Conservation (phyloP, 2,329 filamentous ascomycete species). For the Sporothrix dimorphospora region DNA sequence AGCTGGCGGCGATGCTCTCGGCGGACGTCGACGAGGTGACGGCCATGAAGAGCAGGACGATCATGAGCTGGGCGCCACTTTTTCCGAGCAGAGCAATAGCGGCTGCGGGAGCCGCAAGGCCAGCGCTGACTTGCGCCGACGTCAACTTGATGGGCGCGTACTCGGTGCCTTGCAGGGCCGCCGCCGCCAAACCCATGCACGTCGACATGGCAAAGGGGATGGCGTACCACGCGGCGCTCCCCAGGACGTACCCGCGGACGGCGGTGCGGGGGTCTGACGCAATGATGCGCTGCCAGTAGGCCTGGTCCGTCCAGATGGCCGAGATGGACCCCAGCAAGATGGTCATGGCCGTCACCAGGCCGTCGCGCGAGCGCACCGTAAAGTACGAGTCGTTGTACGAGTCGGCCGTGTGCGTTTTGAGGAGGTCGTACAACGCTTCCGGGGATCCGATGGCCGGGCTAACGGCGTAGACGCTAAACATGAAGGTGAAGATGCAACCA, state of each 20-base stretch:
- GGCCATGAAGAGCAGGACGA: background rate
- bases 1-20: background rate
- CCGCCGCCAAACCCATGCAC: background rate
- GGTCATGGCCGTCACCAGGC: background rate
- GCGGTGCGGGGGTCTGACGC: background rate
- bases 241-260: background rate
- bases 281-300: slow-evolving; percentile 12
- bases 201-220: slow-evolving; percentile 15
- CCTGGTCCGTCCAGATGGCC: slow-evolving; percentile 13
- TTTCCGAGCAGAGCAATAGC: background rate
- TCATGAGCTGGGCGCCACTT: background rate
- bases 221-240: background rate
- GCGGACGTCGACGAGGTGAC: background rate
- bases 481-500: slow-evolving; percentile 2
- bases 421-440: background rate
- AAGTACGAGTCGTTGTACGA: background rate
- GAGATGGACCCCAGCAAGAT: background rate
- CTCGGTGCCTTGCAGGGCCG: background rate
- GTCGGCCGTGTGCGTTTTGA: background rate
- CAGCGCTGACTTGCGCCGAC: background rate
- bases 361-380: background rate
- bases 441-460: background rate
- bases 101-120: background rate
- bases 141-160: background rate
- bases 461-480: slow-evolving; percentile 9